Evolutionary conservation across 2,329 filamentous ascomycete genomes (phyloP).

Genomic region (Aspergillus sp.): DNA sequence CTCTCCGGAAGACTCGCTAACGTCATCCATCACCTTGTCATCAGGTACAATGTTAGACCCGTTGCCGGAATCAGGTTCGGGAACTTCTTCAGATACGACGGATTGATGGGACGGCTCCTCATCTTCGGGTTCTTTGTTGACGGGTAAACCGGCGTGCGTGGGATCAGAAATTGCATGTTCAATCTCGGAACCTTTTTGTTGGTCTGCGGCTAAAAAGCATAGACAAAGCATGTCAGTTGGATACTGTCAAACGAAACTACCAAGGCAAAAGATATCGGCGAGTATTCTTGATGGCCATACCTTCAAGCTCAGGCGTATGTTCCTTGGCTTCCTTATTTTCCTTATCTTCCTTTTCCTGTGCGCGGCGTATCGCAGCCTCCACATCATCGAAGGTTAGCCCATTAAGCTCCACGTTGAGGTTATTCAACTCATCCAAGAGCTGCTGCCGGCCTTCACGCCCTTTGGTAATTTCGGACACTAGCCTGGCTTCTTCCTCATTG

Average conservation of each 20-base stretch:
- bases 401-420: constrained; percentile 51
- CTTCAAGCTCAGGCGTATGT: constrained; percentile 12
- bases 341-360: constrained; percentile 13
- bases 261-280: neutral
- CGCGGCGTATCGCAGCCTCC: constrained; percentile 35
- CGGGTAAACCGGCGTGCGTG: neutral
- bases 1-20: constrained; percentile 19
- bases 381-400: constrained; percentile 50
- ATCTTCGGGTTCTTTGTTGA: neutral
- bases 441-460: constrained; percentile 45
- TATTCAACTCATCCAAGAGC: constrained; percentile 52
- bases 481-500: constrained; percentile 40
- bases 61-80: neutral
- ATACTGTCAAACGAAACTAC: neutral
- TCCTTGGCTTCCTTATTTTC: constrained; percentile 11
- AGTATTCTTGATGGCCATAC: constrained; percentile 24
- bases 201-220: neutral
- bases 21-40: constrained; percentile 14
- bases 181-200: neutral
- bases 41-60: neutral
- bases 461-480: constrained; percentile 51
- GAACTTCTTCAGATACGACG: neutral
- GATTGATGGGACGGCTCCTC: neutral
- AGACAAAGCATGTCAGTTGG: neutral
- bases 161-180: neutral